Evolutionary conservation across 2,329 filamentous ascomycete genomes (phyloP).

Genomic region (Rutstroemia sp.): DNA sequence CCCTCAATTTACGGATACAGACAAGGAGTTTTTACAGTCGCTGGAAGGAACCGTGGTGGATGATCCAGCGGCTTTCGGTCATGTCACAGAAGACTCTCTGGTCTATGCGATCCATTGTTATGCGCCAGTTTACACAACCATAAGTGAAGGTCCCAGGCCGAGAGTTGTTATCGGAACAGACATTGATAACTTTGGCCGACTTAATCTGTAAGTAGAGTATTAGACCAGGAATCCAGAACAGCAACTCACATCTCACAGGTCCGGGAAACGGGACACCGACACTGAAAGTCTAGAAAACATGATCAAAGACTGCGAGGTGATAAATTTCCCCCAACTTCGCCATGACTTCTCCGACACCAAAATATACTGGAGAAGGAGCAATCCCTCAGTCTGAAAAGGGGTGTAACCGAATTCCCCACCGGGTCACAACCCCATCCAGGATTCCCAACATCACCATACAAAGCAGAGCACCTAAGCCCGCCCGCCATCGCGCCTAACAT

Average conservation of each 20-base stretch:
- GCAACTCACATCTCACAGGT: conserved; percentile 5
- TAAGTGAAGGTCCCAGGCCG: conserved; percentile 20
- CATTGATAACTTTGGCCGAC: conserved; percentile 23
- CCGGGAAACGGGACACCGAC: conserved; percentile 7
- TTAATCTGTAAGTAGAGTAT: conserved; percentile 16
- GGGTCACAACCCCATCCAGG: not conserved
- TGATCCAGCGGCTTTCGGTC: conserved; percentile 24
- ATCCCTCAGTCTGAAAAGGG: not conserved
- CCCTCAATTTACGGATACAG: conserved; percentile 26
- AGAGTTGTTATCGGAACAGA: conserved; percentile 27
- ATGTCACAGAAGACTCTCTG: conserved; percentile 21
- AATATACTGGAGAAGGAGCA: conserved; percentile 22
- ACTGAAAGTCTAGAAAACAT: conserved; percentile 18
- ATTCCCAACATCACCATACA: not conserved
- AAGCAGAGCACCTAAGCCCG: no score
- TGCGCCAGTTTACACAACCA: conserved; percentile 22
- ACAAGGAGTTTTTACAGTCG: conserved; percentile 24
- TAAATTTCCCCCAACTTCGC: conserved; percentile 26
- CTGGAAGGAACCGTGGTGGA: conserved; percentile 24
- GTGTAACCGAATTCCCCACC: not conserved
- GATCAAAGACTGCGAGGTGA: conserved; percentile 21
- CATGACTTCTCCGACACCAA: conserved; percentile 30
- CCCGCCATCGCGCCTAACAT: not conserved
- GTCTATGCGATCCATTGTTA: conserved; percentile 32
- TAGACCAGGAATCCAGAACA: not conserved